Percentiles rank a stretch among this genome's conserved stretches.
These are phyloP conservation scores for Fusarium ramigenum DNA, from an alignment of 2,329 filamentous ascomycete genomes.

Conservation along the genomic window DNA sequence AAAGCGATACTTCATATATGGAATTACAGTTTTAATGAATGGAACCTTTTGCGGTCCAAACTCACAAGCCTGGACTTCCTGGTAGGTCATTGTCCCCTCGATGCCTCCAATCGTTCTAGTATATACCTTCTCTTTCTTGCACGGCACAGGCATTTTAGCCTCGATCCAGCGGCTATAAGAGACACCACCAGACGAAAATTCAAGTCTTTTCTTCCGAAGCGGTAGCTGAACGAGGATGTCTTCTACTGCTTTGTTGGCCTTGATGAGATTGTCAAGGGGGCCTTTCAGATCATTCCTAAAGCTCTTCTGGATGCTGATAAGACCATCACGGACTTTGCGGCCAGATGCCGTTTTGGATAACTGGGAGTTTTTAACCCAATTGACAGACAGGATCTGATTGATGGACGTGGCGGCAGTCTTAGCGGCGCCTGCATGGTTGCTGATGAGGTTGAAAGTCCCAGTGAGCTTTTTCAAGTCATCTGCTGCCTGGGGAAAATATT, in stretches of 20 bases:
- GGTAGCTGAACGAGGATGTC: slow-evolving; percentile 5
- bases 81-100: not conserved
- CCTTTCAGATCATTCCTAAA: slow-evolving; percentile 19
- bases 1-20: not conserved
- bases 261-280: slow-evolving; percentile 16
- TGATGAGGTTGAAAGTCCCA: not conserved
- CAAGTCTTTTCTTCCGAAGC: slow-evolving; percentile 12
- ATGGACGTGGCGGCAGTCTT: not conserved
- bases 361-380: not conserved
- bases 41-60: slow-evolving; percentile 10
- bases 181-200: not conserved
- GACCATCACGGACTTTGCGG: not conserved
- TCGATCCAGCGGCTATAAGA: slow-evolving; percentile 9
- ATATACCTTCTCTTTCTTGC: not conserved
- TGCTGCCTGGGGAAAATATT: not conserved
- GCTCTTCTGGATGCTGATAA: not conserved
- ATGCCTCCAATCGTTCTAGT: not conserved
- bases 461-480: not conserved
- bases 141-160: slow-evolving; percentile 15
- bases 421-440: not conserved
- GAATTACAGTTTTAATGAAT: not conserved
- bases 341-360: not conserved
- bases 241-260: slow-evolving; percentile 15
- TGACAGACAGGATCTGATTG: not conserved
- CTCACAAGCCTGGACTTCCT: not conserved